phyloP scores from a whole-genome alignment of 345 rosid genomes.

The Citrus unshiu region DNA sequence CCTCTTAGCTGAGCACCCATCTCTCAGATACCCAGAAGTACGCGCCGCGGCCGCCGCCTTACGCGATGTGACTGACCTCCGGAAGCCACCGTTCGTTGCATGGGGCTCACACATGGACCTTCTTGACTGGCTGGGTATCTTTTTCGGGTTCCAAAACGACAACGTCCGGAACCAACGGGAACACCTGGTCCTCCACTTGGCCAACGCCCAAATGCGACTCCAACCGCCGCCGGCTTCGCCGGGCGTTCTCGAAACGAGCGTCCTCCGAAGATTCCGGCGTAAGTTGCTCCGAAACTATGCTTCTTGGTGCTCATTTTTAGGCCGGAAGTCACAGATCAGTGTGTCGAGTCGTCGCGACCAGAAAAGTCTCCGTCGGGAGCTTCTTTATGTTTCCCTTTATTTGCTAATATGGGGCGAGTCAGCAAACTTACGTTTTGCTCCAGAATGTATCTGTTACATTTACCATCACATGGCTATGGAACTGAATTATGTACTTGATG shows the following conservation, averaged over 20 bases:
- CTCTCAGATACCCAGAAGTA: conserved; percentile 67
- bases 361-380: conserved; percentile 38
- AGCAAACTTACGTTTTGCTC: conserved; percentile 51
- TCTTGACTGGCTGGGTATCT: conserved; percentile 70
- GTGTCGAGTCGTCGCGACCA: conserved; percentile 22
- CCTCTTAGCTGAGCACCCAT: conserved; percentile 68
- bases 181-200: conserved; percentile 82
- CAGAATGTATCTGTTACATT: conserved; percentile 57
- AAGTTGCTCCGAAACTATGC: conserved; percentile 66
- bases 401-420: conserved; percentile 69
- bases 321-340: conserved; percentile 39
- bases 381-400: conserved; percentile 48
- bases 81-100: conserved; percentile 46
- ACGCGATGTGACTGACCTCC: conserved; percentile 51
- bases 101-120: conserved; percentile 57
- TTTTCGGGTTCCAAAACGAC: conserved; percentile 73
- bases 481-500: conserved; percentile 38
- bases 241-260: conserved; percentile 52
- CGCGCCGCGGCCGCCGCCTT: conserved; percentile 70
- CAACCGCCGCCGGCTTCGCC: conserved; percentile 42
- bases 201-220: conserved; percentile 86
- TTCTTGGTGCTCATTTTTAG: conserved; percentile 71
- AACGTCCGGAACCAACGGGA: conserved; percentile 85
- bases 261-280: conserved; percentile 54
- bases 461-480: conserved; percentile 63